Conservation (phyloP, 495 filamentous ascomycete species). For the Astrothelium macrocarpum region DNA sequence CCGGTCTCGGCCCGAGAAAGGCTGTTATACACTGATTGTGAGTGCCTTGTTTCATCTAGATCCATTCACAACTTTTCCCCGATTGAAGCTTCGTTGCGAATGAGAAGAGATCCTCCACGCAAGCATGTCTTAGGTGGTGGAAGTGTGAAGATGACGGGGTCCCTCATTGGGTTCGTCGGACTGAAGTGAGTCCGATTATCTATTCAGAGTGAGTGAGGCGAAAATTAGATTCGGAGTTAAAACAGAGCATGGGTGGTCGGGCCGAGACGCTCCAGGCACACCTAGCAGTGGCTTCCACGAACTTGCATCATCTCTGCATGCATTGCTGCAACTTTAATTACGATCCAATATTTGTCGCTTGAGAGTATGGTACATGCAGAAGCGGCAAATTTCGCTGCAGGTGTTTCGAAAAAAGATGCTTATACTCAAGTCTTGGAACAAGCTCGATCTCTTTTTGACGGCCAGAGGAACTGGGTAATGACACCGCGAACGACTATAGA, state of each 20-base stretch:
- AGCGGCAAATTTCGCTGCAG: slow-evolving; percentile 60
- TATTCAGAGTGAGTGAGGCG: background rate
- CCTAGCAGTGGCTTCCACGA: background rate
- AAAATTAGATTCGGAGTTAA: background rate
- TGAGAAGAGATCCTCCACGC: background rate
- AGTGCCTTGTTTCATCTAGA: background rate
- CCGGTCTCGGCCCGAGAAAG: background rate
- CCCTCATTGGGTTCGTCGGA: background rate
- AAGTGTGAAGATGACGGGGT: background rate
- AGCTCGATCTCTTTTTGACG: slow-evolving; percentile 59
- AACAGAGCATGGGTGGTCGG: background rate
- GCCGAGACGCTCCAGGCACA: background rate
- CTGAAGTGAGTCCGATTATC: background rate
- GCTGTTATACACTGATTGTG: background rate
- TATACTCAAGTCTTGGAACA: slow-evolving; percentile 68
- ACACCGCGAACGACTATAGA: background rate
- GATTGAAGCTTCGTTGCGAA: background rate
- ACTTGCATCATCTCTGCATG: background rate
- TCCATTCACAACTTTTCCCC: background rate
- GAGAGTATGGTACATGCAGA: slow-evolving; percentile 70
- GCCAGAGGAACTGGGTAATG: slow-evolving; percentile 78
- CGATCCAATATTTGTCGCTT: no score
- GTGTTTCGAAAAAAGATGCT: slow-evolving; percentile 60
- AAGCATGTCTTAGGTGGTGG: background rate
- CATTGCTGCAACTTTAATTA: no score